phyloP scores from a whole-genome alignment of 2,329 filamentous ascomycete genomes.

The Harringtonia lauricola region DNA sequence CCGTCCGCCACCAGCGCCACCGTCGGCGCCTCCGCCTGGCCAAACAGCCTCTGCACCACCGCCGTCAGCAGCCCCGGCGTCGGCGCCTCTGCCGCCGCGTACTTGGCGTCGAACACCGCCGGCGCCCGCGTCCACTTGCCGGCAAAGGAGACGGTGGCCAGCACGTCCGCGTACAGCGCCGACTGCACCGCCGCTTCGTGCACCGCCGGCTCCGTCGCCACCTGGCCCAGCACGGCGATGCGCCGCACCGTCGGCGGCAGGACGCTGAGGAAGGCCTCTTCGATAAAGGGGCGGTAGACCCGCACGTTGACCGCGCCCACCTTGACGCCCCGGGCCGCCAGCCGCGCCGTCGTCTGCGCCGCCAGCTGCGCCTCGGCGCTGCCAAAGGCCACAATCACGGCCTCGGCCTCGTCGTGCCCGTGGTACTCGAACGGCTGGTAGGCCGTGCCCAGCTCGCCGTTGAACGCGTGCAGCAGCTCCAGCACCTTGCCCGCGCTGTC shows the following conservation, averaged over 20 bases:
- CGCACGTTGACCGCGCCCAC: conserved; percentile 86
- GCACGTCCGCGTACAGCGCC: conserved; percentile 81
- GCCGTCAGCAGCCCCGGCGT: conserved; percentile 43
- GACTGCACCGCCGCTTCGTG: conserved; percentile 69
- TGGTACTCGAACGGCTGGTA: conserved; percentile 92
- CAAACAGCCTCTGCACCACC: conserved; percentile 36
- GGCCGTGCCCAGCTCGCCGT: conserved; percentile 84
- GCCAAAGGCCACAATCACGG: conserved; percentile 84
- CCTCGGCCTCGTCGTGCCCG: conserved; percentile 68
- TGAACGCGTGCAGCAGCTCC: conserved; percentile 63
- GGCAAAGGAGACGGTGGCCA: conserved; percentile 75
- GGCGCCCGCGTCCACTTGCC: conserved; percentile 48
- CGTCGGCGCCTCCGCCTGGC: conserved; percentile 33
- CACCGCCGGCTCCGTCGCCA: conserved; percentile 61
- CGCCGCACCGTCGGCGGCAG: conserved; percentile 66
- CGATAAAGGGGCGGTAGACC: conserved; percentile 88
- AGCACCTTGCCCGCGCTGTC: conserved; percentile 61
- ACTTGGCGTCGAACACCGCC: conserved; percentile 75
- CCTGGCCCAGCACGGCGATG: conserved; percentile 83
- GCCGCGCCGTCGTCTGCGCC: conserved; percentile 63
- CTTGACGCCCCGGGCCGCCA: conserved; percentile 63
- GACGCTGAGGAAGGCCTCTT: conserved; percentile 80
- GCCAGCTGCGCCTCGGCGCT: conserved; percentile 82
- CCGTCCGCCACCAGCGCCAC: conserved; percentile 25
- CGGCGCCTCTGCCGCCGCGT: conserved; percentile 54